phyloP scores from a whole-genome alignment of 2,329 filamentous ascomycete species.

The Diaporthe australafricana region DNA sequence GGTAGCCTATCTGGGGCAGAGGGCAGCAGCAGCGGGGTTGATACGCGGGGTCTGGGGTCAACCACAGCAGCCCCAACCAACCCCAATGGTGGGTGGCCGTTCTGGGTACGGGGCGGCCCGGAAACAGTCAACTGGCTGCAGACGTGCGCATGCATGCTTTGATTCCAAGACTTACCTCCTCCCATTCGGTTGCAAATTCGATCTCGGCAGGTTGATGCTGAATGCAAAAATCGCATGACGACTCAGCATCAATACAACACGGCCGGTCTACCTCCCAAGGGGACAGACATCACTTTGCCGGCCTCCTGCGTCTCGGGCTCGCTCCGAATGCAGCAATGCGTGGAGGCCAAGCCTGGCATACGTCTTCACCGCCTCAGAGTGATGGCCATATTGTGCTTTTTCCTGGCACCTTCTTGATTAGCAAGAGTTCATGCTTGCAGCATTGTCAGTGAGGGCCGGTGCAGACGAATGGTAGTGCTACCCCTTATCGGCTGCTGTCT shows the following conservation, averaged over 20 bases:
- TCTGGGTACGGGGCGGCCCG: conserved; percentile 13
- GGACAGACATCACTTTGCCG: not conserved
- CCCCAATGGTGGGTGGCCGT: not conserved
- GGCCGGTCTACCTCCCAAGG: not conserved
- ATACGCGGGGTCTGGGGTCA: conserved; percentile 27
- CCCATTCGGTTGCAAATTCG: not conserved
- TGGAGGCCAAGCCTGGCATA: conserved; percentile 4
- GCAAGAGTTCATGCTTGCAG: conserved; percentile 45
- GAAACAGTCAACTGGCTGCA: conserved; percentile 1
- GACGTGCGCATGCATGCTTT: not conserved
- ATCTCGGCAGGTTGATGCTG: not conserved
- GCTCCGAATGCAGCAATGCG: not conserved
- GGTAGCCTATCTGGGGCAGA: not conserved
- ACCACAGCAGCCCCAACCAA: not conserved
- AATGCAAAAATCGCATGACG: conserved; percentile 19
- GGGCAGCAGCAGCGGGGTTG: conserved; percentile 8
- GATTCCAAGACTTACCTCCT: not conserved
- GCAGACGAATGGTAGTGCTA: conserved; percentile 55
- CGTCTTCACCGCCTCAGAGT: conserved; percentile 15
- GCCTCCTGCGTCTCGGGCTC: not conserved
- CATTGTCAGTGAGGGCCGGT: conserved; percentile 49
- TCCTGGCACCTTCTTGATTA: conserved; percentile 49
- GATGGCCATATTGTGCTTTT: conserved; percentile 17
- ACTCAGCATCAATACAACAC: not conserved
- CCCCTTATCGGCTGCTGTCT: conserved; percentile 26